Base-by-base conservation (phyloP, 768 basidiomycete species). In the Pleurotus eryngii region DNA sequence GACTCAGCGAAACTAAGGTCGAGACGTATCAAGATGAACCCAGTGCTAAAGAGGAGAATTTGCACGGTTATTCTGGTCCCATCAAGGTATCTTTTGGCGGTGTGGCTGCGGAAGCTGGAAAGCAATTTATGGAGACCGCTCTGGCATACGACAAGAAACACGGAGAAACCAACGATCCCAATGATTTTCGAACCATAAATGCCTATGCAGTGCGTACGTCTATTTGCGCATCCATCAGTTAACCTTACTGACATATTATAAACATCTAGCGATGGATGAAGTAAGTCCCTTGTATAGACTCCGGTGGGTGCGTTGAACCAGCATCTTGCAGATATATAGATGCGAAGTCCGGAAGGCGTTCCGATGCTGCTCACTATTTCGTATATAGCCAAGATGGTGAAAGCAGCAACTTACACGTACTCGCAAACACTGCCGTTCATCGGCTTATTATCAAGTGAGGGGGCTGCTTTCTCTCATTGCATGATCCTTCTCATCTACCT, bases 351-450 rank as follows among this genome's bases (percentile, higher is more conserved):
- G 86, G 86, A 22, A 72, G 61, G 45, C 80, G 86, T 18, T 85
- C 84, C 0, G 85, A 87, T 62, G 63, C 77, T 0, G 74, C 86
- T 3, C 79, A 83, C 58, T 61, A 74, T 60, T 83, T 77, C 49
- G 67, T 84, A 46, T 84, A 84, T 60, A 79, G 76, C 45, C 76
- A 80, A 56, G 60, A 69, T 3, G 63, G 14, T 14, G 39, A 69
- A 45, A 76, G 78, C 59, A 64, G 68, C 40, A 83, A 82, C 56
- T 61, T 84, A 12, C 63, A 64, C 3, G 69, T 84, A 4, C 58
- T 74, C 30, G 64, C 68, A n/a, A 68, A 72, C 45, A 74, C 73
- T 45, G 72, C 71, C 1, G 82, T 83, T 17, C 71, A 75, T 22
- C 75, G 79, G 3, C 73, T 84, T 7, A 62, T 83, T 22, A 76